Evolutionary conservation across 441 rosid genomes (phyloP), one percentile per base, ranked within the genome.

Genomic region (Populus hybrid): DNA sequence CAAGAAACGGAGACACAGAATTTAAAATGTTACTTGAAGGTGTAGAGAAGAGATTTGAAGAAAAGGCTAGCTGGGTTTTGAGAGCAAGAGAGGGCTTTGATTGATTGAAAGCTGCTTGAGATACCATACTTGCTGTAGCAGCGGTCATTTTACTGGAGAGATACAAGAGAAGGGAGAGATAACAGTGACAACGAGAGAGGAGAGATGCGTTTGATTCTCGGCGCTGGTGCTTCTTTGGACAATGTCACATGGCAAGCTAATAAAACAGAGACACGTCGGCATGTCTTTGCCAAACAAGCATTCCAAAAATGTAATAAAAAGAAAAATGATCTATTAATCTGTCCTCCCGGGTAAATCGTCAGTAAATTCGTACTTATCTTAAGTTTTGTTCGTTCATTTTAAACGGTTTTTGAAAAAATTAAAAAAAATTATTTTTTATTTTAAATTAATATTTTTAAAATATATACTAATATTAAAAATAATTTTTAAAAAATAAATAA

Each of bases 21-120:
- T 23, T 45, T 69, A 74, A 33, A 14, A 18, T 3, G 71, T 69
- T 81, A 87, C 94, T 84, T 74, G 87, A 77, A 7, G 88, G 79
- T 18, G 69, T 56, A 29, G 83, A 45, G 36, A 73, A 29, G 65
- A 36, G 76, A 74, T 66, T 7, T 7, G 70, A 77, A 59, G 26
- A 35, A 64, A 77, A 83, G 75, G 24, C 59, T 8, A 67, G 80
- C 23, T 40, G 69, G 78, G 78, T 69, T 81, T 53, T 66, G 64
- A 61, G 75, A 24, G 81, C 64, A 80, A 79, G 64, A 2, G 84
- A 75, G 29, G 83, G 77, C 74, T 73, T 85, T 40, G 85, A 61
- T 67, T 65, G 85, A 66, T 74, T 28, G 33, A 82, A 72, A 74
- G 84, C 78, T 1, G 88, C 24, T 5, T 56, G 79, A 7, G 78